Conservation (phyloP, 2,329 filamentous ascomycete species). For the Hymenoscyphus albidus region DNA sequence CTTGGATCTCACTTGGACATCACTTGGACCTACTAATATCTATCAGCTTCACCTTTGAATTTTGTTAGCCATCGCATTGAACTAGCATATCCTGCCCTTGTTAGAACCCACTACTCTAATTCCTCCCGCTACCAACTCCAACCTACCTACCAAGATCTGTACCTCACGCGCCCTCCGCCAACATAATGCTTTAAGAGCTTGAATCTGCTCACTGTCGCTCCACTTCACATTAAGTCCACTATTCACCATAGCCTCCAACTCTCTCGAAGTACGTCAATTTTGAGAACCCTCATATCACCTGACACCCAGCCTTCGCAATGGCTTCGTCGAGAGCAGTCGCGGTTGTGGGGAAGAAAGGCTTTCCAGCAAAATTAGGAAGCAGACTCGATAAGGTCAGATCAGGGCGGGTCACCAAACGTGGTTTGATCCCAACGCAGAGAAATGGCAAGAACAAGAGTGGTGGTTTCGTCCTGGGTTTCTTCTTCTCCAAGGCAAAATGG, state of each 20-base stretch:
- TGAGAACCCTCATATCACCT: not conserved
- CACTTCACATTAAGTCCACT: not conserved
- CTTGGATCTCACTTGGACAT: no score
- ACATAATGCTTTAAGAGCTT: not conserved
- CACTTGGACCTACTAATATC: not conserved
- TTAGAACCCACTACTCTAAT: no score
- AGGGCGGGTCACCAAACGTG: not conserved
- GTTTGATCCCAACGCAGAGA: not conserved
- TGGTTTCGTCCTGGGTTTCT: no score
- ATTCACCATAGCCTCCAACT: not conserved
- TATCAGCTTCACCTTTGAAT: not conserved
- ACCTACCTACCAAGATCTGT: no score
- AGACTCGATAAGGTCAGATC: not conserved
- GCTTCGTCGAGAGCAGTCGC: not conserved
- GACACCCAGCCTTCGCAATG: not conserved
- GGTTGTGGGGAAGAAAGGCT: not conserved
- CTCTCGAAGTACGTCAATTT: not conserved
- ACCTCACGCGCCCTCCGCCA: not conserved
- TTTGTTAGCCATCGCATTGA: not conserved
- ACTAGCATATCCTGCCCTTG: not conserved
- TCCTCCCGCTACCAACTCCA: no score
- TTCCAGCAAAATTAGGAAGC: not conserved
- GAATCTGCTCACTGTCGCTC: not conserved
- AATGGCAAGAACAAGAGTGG: not conserved
- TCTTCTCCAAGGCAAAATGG: no score